phyloP scores from a whole-genome alignment of 164 flowering plant genomes.

The Macadamia integrifolia region DNA sequence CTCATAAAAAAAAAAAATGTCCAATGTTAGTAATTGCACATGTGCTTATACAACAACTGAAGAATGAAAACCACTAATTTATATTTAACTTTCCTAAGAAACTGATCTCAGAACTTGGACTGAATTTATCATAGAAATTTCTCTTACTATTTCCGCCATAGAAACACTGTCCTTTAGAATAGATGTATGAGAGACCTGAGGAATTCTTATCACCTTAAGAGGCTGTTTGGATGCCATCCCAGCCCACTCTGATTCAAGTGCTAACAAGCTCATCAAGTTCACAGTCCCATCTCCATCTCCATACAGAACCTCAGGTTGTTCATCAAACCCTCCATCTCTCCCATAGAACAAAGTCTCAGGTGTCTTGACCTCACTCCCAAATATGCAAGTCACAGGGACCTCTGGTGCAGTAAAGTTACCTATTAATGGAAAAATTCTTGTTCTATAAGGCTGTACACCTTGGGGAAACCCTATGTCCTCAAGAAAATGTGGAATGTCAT shows the following conservation, averaged over 20 bases:
- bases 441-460: constrained; percentile 50
- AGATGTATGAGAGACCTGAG: constrained; percentile 49
- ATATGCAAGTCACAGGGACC: constrained; percentile 65
- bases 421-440: constrained; percentile 51
- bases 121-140: constrained; percentile 42
- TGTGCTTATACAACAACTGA: too few relatives aligned
- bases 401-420: constrained; percentile 29
- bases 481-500: constrained; percentile 47
- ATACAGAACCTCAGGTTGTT: constrained; percentile 60
- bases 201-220: constrained; percentile 38
- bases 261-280: constrained; percentile 67
- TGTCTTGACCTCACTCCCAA: constrained; percentile 64
- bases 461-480: constrained; percentile 62
- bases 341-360: constrained; percentile 67
- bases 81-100: not conserved
- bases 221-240: constrained; percentile 19
- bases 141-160: constrained; percentile 32
- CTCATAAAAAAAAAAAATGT: too few relatives aligned
- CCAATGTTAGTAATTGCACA: too few relatives aligned
- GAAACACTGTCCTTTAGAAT: constrained; percentile 49
- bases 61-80: too few relatives aligned
- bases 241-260: constrained; percentile 46
- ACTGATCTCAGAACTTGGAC: constrained; percentile 5
- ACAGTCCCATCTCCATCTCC: constrained; percentile 99
- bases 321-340: constrained; percentile 40